A percentile compares a stretch with the other conserved stretches of the same genome.
phyloP scores from a whole-genome alignment of 441 rosid species.

The Syzygium syzygioides region DNA sequence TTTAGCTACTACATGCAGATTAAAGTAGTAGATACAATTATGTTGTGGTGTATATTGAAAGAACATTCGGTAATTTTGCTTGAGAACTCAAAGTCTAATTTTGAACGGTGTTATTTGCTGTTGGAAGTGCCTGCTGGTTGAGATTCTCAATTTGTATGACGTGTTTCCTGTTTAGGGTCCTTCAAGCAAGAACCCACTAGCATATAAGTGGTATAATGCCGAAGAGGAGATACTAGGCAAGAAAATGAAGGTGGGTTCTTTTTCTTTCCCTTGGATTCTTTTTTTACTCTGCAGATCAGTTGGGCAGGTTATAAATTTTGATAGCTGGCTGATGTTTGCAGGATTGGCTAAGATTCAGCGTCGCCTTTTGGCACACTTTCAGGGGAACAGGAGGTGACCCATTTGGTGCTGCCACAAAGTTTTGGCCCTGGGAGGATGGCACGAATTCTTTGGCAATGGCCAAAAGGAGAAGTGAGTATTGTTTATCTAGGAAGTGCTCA shows the following conservation, averaged over 20 bases:
- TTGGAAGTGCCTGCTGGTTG: neutral
- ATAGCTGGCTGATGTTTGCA: slow-evolving; percentile 18
- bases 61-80: neutral
- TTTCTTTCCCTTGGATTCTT: neutral
- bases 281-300: neutral
- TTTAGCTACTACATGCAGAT: neutral
- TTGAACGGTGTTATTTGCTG: neutral
- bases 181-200: slow-evolving; percentile 64
- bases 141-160: neutral
- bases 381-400: slow-evolving; percentile 89
- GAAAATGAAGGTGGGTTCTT: slow-evolving; percentile 75
- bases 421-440: slow-evolving; percentile 99
- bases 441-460: slow-evolving; percentile 91
- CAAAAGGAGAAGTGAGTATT: slow-evolving; percentile 83
- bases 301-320: slow-evolving; percentile 2
- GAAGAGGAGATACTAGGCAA: slow-evolving; percentile 89
- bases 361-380: slow-evolving; percentile 99
- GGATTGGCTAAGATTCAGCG: slow-evolving; percentile 98
- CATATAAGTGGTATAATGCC: slow-evolving; percentile 87
- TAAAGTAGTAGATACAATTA: neutral
- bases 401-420: slow-evolving; percentile 82
- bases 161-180: slow-evolving; percentile 48
- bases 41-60: neutral
- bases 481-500: neutral
- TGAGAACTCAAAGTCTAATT: neutral